Conservation (phyloP, 495 filamentous ascomycete species). For the Penicillium crystallinum region DNA sequence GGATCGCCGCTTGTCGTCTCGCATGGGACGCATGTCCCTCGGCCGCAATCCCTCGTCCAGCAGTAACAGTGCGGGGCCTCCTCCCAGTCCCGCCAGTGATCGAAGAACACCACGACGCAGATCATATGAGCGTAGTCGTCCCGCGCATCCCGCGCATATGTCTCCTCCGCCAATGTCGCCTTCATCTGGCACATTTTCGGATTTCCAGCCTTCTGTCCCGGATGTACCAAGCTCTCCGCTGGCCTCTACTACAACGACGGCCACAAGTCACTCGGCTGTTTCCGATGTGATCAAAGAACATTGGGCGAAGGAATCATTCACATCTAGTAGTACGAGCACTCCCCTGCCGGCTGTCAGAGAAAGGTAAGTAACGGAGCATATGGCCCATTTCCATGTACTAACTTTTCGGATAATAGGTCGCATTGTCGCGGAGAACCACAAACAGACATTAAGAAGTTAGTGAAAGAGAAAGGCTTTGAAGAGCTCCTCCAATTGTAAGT, state of each 20-base stretch:
- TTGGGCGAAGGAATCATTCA: constrained; percentile 51
- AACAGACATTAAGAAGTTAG: constrained; percentile 29
- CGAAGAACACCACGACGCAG: constrained; percentile 28
- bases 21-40: constrained; percentile 34
- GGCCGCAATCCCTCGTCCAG: constrained; percentile 26
- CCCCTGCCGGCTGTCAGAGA: constrained; percentile 33
- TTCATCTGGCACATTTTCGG: constrained; percentile 28
- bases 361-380: constrained; percentile 28
- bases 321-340: constrained; percentile 33
- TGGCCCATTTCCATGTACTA: not conserved
- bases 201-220: constrained; percentile 35
- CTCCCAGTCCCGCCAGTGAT: constrained; percentile 27
- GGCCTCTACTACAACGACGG: constrained; percentile 25
- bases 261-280: constrained; percentile 31
- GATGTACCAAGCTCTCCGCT: constrained; percentile 39
- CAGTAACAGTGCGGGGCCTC: constrained; percentile 22
- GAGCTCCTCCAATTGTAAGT: constrained; percentile 44
- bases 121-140: constrained; percentile 39
- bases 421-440: constrained; percentile 44
- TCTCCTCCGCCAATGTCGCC: constrained; percentile 34
- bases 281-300: constrained; percentile 35
- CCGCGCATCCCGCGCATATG: constrained; percentile 21
- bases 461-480: constrained; percentile 35
- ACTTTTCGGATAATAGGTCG: constrained; percentile 30
- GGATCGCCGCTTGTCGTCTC: constrained; percentile 30